phyloP scores from a whole-genome alignment of 495 filamentous ascomycete genomes.

The Pyrenula massariospora region DNA sequence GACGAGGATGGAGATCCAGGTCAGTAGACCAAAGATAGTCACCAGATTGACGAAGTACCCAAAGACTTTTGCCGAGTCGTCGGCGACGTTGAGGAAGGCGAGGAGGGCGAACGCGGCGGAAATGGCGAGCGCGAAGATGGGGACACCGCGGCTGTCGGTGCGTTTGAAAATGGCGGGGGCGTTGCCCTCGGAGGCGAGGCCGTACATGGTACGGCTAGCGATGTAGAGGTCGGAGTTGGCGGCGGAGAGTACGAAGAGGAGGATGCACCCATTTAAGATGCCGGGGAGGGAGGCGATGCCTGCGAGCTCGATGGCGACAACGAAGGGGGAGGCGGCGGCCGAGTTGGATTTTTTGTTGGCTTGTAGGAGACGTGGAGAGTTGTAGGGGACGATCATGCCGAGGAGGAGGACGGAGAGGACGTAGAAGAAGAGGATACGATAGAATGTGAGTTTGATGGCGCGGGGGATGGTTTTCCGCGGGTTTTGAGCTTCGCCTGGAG shows the following conservation, averaged over 20 bases:
- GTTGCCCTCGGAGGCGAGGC: constrained; percentile 63
- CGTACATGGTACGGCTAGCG: constrained; percentile 69
- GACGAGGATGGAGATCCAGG: constrained; percentile 76
- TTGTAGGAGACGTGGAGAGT: constrained; percentile 38
- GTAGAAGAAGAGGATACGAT: constrained; percentile 78
- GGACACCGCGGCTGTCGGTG: constrained; percentile 67
- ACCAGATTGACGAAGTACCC: constrained; percentile 77
- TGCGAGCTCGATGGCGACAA: constrained; percentile 44
- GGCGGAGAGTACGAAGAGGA: constrained; percentile 71
- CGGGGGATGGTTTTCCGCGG: constrained; percentile 65
- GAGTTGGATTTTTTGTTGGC: constrained; percentile 32
- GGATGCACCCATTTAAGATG: constrained; percentile 54
- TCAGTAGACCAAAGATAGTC: constrained; percentile 68
- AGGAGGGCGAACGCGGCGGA: constrained; percentile 53
- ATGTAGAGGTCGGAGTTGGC: constrained; percentile 69
- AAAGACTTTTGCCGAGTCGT: constrained; percentile 58
- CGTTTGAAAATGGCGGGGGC: constrained; percentile 59
- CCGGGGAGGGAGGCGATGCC: constrained; percentile 40
- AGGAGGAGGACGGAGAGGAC: constrained; percentile 39
- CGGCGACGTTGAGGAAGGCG: constrained; percentile 68
- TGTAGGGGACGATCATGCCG: constrained; percentile 44
- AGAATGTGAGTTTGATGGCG: constrained; percentile 73
- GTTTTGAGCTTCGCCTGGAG: constrained; percentile 52
- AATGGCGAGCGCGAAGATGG: constrained; percentile 52
- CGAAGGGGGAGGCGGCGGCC: constrained; percentile 49